Evolutionary conservation across 192 early-diverging fungal genomes (phyloP).

Genomic region (Spizellomyces sp.): DNA sequence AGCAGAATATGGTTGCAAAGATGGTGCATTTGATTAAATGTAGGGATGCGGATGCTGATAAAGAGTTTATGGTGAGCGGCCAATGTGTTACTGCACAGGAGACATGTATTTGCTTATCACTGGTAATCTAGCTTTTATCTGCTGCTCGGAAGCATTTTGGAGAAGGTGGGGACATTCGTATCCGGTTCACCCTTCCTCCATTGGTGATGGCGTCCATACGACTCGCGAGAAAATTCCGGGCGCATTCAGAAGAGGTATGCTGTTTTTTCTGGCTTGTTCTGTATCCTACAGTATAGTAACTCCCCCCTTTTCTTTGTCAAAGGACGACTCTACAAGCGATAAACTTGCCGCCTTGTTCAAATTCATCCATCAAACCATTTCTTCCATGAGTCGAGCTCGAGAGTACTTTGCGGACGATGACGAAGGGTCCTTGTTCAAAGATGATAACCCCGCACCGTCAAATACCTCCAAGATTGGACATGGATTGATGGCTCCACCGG

Average conservation of each 20-base stretch:
- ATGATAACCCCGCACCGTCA: conserved; percentile 33
- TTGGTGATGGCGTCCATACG: conserved; percentile 72
- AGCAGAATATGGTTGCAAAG: conserved; percentile 85
- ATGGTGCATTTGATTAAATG: conserved; percentile 52
- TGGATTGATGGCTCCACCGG: conserved; percentile 46
- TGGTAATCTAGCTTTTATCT: conserved; percentile 56
- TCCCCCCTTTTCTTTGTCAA: neutral
- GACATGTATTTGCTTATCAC: too few relatives aligned
- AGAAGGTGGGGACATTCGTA: conserved; percentile 86
- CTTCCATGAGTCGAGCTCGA: conserved; percentile 60
- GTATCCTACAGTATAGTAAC: neutral
- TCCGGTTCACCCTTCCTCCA: conserved; percentile 91
- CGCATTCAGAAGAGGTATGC: conserved; percentile 22
- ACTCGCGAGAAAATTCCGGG: conserved; percentile 54
- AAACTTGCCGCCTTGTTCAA: conserved; percentile 76
- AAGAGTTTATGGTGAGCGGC: conserved; percentile 64
- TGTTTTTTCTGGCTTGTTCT: conserved; percentile 13
- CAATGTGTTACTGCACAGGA: neutral
- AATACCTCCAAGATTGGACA: conserved; percentile 36
- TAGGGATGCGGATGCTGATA: conserved; percentile 63
- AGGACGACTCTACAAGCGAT: conserved; percentile 34
- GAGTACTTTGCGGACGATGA: conserved; percentile 48
- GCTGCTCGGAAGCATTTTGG: conserved; percentile 84
- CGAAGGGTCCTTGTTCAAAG: conserved; percentile 36
- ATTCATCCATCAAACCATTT: conserved; percentile 87